Evolutionary conservation across 164 flowering plant genomes (phyloP).

Genomic region (Brasenia schreberi): DNA sequence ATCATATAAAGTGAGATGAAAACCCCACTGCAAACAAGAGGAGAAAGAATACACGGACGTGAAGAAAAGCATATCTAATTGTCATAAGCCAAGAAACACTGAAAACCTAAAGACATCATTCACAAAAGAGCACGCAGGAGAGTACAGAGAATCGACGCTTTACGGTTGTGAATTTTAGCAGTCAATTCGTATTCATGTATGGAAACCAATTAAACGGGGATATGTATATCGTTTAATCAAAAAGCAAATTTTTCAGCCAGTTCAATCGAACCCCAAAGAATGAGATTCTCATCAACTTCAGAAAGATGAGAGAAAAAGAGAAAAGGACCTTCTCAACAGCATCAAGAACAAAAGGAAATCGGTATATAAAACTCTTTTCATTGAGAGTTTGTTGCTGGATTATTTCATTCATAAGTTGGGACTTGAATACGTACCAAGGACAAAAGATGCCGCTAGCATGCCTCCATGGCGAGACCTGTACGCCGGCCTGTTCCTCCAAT

Average conservation of each 20-base stretch:
- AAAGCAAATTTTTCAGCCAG: not conserved
- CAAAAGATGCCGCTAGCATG: conserved; percentile 62
- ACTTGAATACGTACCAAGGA: conserved; percentile 26
- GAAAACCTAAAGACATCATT: no score
- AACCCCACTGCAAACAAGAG: not conserved
- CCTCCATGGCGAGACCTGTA: conserved; percentile 66
- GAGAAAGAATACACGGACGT: not conserved
- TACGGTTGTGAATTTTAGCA: no score
- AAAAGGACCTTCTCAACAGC: not conserved
- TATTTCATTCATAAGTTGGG: not conserved
- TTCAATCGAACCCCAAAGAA: no score
- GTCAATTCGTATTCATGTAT: no score
- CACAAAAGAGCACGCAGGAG: no score
- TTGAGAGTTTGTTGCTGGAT: not conserved
- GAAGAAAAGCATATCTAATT: no score
- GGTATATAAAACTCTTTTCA: not conserved
- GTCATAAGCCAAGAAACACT: no score
- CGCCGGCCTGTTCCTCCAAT: conserved; percentile 65
- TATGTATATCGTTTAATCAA: not conserved
- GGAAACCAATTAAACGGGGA: no score
- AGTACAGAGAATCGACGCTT: no score
- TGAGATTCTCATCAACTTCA: not conserved
- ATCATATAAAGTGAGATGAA: not conserved
- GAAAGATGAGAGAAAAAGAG: not conserved
- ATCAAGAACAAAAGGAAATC: not conserved